Evolutionary conservation across 345 rosid genomes (phyloP).

Genomic region (Cardamine chenopodiifolia): DNA sequence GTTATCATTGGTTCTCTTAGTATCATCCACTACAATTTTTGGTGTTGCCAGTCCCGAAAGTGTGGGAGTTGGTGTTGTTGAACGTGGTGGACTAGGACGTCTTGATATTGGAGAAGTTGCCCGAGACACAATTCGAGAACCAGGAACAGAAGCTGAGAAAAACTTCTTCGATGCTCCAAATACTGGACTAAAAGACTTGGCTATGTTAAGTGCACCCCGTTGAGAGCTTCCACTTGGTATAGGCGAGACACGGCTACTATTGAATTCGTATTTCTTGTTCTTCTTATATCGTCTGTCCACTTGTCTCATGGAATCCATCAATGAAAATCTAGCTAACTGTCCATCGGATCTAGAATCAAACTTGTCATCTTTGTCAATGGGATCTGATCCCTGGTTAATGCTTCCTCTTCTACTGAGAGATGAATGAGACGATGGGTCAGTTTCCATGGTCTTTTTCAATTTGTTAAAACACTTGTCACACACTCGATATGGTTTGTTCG

Average conservation of each 20-base stretch:
- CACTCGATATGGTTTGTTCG: conserved; percentile 86
- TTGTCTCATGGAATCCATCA: conserved; percentile 86
- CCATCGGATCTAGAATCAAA: conserved; percentile 72
- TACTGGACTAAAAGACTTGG: conserved; percentile 82
- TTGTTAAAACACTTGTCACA: conserved; percentile 89
- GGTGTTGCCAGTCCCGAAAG: conserved; percentile 88
- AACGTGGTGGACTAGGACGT: conserved; percentile 93
- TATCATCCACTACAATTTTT: conserved; percentile 71
- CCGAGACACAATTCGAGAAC: conserved; percentile 96
- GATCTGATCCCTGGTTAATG: conserved; percentile 60
- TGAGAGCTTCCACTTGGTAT: conserved; percentile 88
- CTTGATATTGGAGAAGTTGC: conserved; percentile 98
- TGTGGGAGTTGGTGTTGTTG: conserved; percentile 98
- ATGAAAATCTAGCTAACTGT: conserved; percentile 81
- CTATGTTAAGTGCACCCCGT: conserved; percentile 73
- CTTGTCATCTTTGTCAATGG: conserved; percentile 80
- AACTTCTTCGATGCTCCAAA: conserved; percentile 95
- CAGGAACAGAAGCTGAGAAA: conserved; percentile 99
- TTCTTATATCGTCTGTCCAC: conserved; percentile 70
- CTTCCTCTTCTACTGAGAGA: conserved; percentile 78
- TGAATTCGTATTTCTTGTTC: conserved; percentile 88
- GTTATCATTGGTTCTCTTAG: conserved; percentile 70
- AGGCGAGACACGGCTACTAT: conserved; percentile 96
- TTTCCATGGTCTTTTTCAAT: conserved; percentile 72
- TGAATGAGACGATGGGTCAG: conserved; percentile 68